Conservation (phyloP, 2,329 filamentous ascomycete genomes). For the Fusarium veterinarium region DNA sequence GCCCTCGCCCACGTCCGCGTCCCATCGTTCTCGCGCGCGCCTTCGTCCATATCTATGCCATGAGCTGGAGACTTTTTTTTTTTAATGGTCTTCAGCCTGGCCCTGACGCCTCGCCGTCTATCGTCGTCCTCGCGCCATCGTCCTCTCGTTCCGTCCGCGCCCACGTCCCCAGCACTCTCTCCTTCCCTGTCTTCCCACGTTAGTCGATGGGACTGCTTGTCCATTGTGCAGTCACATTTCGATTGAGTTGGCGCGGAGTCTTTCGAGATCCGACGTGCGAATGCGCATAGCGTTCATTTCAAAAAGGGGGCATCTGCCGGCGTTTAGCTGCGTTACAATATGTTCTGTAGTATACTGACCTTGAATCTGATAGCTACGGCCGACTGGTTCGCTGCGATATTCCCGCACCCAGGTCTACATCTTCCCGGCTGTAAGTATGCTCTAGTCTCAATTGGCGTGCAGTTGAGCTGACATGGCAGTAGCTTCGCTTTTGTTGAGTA, state of each 20-base stretch:
- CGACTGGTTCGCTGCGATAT: slow-evolving; percentile 98
- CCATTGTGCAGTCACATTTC: slow-evolving; percentile 44
- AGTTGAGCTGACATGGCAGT: slow-evolving; percentile 18
- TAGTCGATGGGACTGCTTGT: slow-evolving; percentile 46
- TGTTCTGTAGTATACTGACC: slow-evolving; percentile 62
- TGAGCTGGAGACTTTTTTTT: slow-evolving; percentile 34
- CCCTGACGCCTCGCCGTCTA: slow-evolving; percentile 43
- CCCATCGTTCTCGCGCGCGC: slow-evolving; percentile 48
- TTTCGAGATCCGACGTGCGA: slow-evolving; percentile 41
- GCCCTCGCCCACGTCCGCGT: slow-evolving; percentile 54
- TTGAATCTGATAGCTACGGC: slow-evolving; percentile 77
- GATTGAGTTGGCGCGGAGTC: slow-evolving; percentile 40
- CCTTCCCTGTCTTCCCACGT: slow-evolving; percentile 36
- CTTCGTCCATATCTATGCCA: slow-evolving; percentile 41
- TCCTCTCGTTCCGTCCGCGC: slow-evolving; percentile 45
- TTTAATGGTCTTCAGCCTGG: slow-evolving; percentile 41
- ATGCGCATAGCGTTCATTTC: slow-evolving; percentile 41
- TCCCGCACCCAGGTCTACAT: slow-evolving; percentile 91
- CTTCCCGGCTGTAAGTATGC: slow-evolving; percentile 88
- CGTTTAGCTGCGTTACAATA: slow-evolving; percentile 31
- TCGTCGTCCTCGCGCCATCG: slow-evolving; percentile 46
- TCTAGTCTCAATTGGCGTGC: background rate
- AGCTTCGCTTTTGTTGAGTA: slow-evolving; percentile 99
- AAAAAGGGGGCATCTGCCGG: slow-evolving; percentile 44
- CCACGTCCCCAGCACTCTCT: slow-evolving; percentile 42